phyloP scores from a whole-genome alignment of 495 filamentous ascomycete genomes.

The Parathielavia hyrcaniae region DNA sequence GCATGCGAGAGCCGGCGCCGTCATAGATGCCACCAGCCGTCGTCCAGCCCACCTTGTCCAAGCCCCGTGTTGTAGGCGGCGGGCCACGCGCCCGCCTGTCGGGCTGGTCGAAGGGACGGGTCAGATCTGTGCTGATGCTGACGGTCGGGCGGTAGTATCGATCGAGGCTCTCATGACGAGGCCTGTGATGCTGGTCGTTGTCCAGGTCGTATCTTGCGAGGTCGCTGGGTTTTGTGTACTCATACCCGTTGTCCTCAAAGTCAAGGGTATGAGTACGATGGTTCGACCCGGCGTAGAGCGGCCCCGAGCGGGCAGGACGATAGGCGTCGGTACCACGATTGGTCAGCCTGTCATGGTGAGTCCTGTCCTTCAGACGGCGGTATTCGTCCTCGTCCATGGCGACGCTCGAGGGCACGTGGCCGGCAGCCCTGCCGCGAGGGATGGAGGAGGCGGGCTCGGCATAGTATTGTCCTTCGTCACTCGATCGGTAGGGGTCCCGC shows the following conservation, averaged over 20 bases:
- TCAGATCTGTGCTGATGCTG: conserved; percentile 53
- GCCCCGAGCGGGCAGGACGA: conserved; percentile 32
- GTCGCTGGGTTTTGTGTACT: conserved; percentile 66
- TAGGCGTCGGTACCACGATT: conserved; percentile 32
- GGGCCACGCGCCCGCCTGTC: conserved; percentile 47
- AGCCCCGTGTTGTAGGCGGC: conserved; percentile 55
- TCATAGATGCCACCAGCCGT: conserved; percentile 41
- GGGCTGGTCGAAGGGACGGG: conserved; percentile 36
- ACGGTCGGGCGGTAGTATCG: conserved; percentile 59
- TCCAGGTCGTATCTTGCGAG: conserved; percentile 60
- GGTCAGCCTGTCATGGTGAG: conserved; percentile 37
- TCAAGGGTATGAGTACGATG: conserved; percentile 42
- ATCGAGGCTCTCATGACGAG: conserved; percentile 48
- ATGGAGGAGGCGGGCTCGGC: conserved; percentile 47
- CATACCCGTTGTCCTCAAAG: conserved; percentile 61
- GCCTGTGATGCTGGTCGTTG: conserved; percentile 38
- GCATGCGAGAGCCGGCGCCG: conserved; percentile 40
- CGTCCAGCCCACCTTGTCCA: conserved; percentile 50
- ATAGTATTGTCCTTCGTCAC: conserved; percentile 46
- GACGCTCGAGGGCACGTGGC: conserved; percentile 29
- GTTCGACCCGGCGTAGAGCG: conserved; percentile 31
- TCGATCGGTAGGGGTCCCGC: conserved; percentile 44
- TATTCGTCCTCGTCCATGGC: conserved; percentile 42
- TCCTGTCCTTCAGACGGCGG: conserved; percentile 40
- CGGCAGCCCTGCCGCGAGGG: conserved; percentile 30